Evolutionary conservation across 257 asterid species (phyloP).

Genomic region (Capsicum baccatum): DNA sequence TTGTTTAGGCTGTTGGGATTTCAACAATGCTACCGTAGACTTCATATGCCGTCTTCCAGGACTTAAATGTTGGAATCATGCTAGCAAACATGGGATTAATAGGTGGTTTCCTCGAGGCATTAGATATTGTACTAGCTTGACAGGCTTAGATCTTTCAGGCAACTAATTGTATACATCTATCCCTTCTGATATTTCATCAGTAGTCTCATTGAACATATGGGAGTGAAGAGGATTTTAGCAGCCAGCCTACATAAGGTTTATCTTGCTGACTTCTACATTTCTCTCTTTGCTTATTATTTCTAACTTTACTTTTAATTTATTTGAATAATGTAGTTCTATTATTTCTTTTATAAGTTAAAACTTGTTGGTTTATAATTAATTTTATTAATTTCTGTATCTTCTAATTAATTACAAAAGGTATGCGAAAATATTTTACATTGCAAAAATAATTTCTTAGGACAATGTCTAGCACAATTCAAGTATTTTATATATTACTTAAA

Average conservation of each 20-base stretch:
- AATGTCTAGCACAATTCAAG: too few relatives aligned
- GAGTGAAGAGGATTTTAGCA: not conserved
- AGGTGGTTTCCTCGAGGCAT: conserved; percentile 39
- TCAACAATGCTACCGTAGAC: conserved; percentile 27
- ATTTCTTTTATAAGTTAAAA: too few relatives aligned
- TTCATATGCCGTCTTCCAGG: conserved; percentile 28
- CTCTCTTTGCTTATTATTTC: too few relatives aligned
- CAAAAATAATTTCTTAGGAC: too few relatives aligned
- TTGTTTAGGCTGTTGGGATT: conserved; percentile 29
- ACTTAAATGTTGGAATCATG: conserved; percentile 29
- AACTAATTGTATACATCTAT: conserved; percentile 37
- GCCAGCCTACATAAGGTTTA: not conserved
- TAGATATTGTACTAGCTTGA: conserved; percentile 14
- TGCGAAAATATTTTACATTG: too few relatives aligned
- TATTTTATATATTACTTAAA: too few relatives aligned
- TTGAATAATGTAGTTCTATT: too few relatives aligned
- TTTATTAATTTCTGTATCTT: too few relatives aligned
- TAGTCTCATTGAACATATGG: not conserved
- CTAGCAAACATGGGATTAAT: conserved; percentile 27
- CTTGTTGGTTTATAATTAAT: too few relatives aligned
- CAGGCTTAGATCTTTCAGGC: conserved; percentile 34
- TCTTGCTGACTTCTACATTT: not conserved
- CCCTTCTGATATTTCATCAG: conserved; percentile 30
- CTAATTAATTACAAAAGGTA: too few relatives aligned
- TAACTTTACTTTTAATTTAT: too few relatives aligned